Evolutionary conservation across 305 asterid species (phyloP).

Genomic region (Plantago coronopus): DNA sequence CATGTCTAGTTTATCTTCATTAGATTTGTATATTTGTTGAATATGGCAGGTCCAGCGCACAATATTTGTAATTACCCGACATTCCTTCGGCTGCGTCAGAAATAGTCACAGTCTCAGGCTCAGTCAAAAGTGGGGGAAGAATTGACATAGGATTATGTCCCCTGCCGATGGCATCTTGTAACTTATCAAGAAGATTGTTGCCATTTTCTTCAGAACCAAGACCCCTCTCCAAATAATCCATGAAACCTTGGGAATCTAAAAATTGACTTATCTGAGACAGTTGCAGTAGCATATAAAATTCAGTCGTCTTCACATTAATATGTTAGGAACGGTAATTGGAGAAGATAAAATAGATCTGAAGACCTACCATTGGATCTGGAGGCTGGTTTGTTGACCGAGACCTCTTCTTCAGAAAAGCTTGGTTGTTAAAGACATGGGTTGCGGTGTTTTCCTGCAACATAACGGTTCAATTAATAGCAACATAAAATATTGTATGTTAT

Average conservation of each 20-base stretch:
- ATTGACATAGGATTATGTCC: slow-evolving; percentile 83
- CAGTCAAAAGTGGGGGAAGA: slow-evolving; percentile 45
- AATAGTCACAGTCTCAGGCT: slow-evolving; percentile 70
- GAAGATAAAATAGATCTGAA: slow-evolving; percentile 15
- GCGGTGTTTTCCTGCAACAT: slow-evolving; percentile 76
- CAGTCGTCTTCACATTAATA: slow-evolving; percentile 10
- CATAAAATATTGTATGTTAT: slow-evolving; percentile 22
- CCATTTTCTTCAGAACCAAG: slow-evolving; percentile 70
- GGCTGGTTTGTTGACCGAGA: slow-evolving; percentile 90
- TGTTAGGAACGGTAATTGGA: slow-evolving; percentile 11
- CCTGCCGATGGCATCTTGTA: slow-evolving; percentile 94
- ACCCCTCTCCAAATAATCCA: slow-evolving; percentile 91
- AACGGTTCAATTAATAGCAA: slow-evolving; percentile 23
- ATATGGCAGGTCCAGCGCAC: slow-evolving; percentile 21
- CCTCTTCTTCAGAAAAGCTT: slow-evolving; percentile 91
- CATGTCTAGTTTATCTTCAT: slow-evolving; percentile 12
- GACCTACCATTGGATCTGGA: slow-evolving; percentile 82
- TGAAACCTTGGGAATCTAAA: slow-evolving; percentile 91
- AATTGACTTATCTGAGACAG: slow-evolving; percentile 81
- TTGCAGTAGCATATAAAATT: slow-evolving; percentile 26
- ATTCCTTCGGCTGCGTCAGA: slow-evolving; percentile 51
- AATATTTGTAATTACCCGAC: slow-evolving; percentile 42
- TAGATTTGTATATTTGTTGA: slow-evolving; percentile 21
- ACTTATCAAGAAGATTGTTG: slow-evolving; percentile 82
- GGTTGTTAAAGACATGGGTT: slow-evolving; percentile 78